Base-by-base conservation (phyloP, 768 basidiomycete genomes). In the Scleroderma bovista region DNA sequence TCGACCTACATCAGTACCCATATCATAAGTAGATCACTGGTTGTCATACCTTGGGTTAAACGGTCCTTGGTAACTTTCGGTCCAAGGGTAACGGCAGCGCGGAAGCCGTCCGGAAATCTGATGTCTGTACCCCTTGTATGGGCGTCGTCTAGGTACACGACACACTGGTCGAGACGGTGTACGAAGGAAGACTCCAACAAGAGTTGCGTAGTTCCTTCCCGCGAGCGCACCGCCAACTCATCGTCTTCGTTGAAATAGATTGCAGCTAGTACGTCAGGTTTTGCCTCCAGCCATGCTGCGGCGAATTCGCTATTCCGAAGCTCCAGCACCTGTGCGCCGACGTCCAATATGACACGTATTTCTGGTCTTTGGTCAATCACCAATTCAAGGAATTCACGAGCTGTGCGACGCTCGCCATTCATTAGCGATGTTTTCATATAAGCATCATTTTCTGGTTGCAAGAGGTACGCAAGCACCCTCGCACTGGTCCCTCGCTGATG, bases 281-380 rank as follows among this genome's bases (percentile, higher is more conserved):
- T 36, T 13, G 13, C 13, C 34, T 36, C 34, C n/a, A 36, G 34
- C 34, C 34, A 36, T 3, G 34, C 34, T 15, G 34, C 34, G 3
- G 34, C 34, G 13, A 36, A 36, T 36, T 36, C 34, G 34, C n/a
- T 5, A n/a, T 36, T 36, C n/a, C n/a, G 34, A n/a, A 36, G 34
- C 34, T 77, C 75, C 19, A 78, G 61, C 59, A 78, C 72, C 56
- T 78, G 76, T 0, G 76, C 76, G 5, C 76, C 77, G 16, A 78
- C 75, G 50, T 78, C 76, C 5, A 78, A 60, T 22, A 78, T 58
- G 11, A 77, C 74, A 29, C 62, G 62, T 16, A 76, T 60, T 12
- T 62, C 52, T 3, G 69, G 69, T 1, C 45, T 44, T 49, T 71
- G 63, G 11, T 51, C 19, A 2, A 67, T 59, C 9, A 77, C 26